Evolutionary conservation across 441 rosid species (phyloP).

Genomic region (Pelargonium myrrhifolium): DNA sequence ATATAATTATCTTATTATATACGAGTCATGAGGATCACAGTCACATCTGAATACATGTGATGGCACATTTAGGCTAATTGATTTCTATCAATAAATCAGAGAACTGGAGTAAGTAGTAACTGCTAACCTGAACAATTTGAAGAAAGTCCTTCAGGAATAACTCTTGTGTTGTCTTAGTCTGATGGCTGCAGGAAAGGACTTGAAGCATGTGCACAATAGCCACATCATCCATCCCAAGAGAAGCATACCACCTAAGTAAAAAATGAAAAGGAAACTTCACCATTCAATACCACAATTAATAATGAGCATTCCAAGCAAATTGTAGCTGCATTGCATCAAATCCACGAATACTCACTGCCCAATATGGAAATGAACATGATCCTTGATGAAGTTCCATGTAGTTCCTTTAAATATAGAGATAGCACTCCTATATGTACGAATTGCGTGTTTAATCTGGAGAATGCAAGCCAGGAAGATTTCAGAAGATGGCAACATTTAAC

Average conservation of each 20-base stretch:
- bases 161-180: conserved; percentile 87
- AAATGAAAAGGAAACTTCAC: conserved; percentile 14
- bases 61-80: conserved; percentile 4
- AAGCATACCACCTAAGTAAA: conserved; percentile 76
- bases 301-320: conserved; percentile 13
- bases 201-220: conserved; percentile 77
- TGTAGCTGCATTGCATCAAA: conserved; percentile 15
- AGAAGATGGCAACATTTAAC: conserved; percentile 18
- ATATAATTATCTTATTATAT: neutral
- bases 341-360: conserved; percentile 75
- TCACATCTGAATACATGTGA: neutral
- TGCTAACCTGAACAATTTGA: conserved; percentile 63
- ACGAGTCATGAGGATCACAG: neutral
- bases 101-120: conserved; percentile 4
- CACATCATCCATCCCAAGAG: conserved; percentile 84
- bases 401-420: conserved; percentile 80
- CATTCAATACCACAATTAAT: conserved; percentile 13
- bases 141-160: conserved; percentile 76
- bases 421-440: conserved; percentile 83
- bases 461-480: conserved; percentile 17
- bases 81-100: conserved; percentile 18
- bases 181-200: conserved; percentile 78
- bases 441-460: conserved; percentile 83
- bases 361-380: conserved; percentile 88
- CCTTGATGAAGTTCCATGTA: conserved; percentile 86